Conservation (phyloP, 2,329 filamentous ascomycete species). For the Didymella pinodella region DNA sequence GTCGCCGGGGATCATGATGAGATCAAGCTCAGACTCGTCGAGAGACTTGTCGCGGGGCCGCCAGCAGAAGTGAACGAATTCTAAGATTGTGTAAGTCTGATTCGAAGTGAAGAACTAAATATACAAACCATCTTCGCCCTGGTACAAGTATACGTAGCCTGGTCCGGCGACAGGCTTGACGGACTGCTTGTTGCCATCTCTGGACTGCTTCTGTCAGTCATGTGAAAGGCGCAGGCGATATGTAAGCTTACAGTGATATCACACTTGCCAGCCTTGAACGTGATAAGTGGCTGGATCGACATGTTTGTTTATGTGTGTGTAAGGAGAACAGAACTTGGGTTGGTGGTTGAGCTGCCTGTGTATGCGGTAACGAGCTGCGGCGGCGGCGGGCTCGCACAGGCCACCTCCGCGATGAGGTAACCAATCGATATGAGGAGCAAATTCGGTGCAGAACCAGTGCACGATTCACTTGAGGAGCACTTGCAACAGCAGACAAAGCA, state of each 20-base stretch:
- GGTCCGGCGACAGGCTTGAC: slow-evolving; percentile 75
- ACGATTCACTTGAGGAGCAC: background rate
- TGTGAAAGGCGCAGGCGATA: background rate
- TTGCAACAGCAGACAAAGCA: background rate
- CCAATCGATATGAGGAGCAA: slow-evolving; percentile 5
- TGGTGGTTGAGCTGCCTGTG: slow-evolving; percentile 32
- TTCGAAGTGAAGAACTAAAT: background rate
- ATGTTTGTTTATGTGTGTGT: slow-evolving; percentile 58
- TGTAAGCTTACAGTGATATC: slow-evolving; percentile 74
- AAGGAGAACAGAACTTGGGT: slow-evolving; percentile 22
- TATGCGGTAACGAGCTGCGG: slow-evolving; percentile 16
- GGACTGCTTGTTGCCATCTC: slow-evolving; percentile 55
- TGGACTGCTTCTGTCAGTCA: slow-evolving; percentile 35
- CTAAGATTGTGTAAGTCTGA: slow-evolving; percentile 54
- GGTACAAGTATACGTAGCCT: slow-evolving; percentile 92
- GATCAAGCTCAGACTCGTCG: slow-evolving; percentile 80
- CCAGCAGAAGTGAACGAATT: slow-evolving; percentile 98
- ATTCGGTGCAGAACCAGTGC: slow-evolving; percentile 9
- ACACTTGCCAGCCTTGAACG: slow-evolving; percentile 94
- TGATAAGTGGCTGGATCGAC: slow-evolving; percentile 87
- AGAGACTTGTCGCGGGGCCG: slow-evolving; percentile 76
- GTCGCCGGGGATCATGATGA: slow-evolving; percentile 92
- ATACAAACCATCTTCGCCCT: slow-evolving; percentile 76
- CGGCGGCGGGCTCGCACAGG: slow-evolving; percentile 5
- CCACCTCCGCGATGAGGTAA: slow-evolving; percentile 15